Evolutionary conservation across 345 rosid species (phyloP).

Genomic region (Erucastrum elatum): DNA sequence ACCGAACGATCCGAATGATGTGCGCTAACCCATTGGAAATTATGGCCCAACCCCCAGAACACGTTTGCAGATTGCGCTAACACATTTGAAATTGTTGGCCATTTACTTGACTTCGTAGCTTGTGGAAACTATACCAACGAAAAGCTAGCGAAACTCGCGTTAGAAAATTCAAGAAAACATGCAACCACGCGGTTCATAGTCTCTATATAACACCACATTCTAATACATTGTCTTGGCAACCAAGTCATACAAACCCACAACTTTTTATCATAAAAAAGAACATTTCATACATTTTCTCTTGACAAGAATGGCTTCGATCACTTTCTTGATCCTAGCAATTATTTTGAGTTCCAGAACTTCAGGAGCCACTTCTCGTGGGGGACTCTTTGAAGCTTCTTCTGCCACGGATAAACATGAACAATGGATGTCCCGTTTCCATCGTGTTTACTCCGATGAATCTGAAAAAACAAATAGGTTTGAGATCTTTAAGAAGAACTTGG

Average conservation of each 20-base stretch:
- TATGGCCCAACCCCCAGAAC: not conserved
- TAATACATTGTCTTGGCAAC: not conserved
- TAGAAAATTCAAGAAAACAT: not conserved
- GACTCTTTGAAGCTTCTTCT: slow-evolving; percentile 35
- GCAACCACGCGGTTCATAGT: not conserved
- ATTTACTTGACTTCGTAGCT: not conserved
- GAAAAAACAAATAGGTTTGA: slow-evolving; percentile 42
- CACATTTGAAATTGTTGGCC: not conserved
- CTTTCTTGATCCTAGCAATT: slow-evolving; percentile 26
- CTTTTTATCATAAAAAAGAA: not conserved
- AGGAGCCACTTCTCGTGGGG: slow-evolving; percentile 24
- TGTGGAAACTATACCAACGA: not conserved
- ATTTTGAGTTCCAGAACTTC: not conserved
- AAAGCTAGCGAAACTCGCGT: not conserved
- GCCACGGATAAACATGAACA: slow-evolving; percentile 41
- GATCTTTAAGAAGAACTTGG: slow-evolving; percentile 49
- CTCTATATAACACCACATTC: slow-evolving; percentile 14
- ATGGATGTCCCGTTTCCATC: slow-evolving; percentile 45
- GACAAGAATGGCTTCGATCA: slow-evolving; percentile 7
- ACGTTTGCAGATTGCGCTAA: not conserved
- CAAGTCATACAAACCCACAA: slow-evolving; percentile 1
- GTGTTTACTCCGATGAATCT: slow-evolving; percentile 30
- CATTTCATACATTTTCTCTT: not conserved
- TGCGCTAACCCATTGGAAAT: not conserved
- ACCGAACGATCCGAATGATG: not conserved